phyloP scores from a whole-genome alignment of 2,329 filamentous ascomycete genomes.

The Rutstroemia sp. region DNA sequence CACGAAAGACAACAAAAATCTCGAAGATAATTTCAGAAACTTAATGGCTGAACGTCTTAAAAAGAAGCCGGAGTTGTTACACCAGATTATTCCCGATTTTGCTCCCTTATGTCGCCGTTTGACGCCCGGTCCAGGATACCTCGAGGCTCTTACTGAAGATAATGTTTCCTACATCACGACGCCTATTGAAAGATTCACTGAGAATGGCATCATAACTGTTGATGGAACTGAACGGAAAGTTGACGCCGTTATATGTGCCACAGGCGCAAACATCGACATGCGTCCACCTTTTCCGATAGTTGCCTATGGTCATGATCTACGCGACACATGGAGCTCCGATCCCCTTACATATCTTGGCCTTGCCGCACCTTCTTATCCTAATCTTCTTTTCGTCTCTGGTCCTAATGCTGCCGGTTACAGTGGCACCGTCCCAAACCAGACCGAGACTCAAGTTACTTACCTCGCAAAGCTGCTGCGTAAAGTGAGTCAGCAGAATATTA shows the following conservation, averaged over 20 bases:
- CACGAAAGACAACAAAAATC: constrained; percentile 31
- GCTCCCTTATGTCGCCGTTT: constrained; percentile 37
- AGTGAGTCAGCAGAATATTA: constrained; percentile 56
- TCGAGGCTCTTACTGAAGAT: constrained; percentile 53
- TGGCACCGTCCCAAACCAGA: constrained; percentile 59
- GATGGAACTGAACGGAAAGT: constrained; percentile 51
- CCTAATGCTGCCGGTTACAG: constrained; percentile 47
- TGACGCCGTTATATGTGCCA: constrained; percentile 61
- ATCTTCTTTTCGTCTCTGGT: constrained; percentile 57
- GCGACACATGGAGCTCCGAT: constrained; percentile 47
- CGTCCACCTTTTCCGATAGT: constrained; percentile 53
- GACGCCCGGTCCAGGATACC: constrained; percentile 48
- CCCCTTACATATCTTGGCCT: constrained; percentile 62
- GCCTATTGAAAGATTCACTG: constrained; percentile 50
- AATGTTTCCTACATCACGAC: constrained; percentile 56
- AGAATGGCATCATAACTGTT: constrained; percentile 49
- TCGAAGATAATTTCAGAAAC: constrained; percentile 29
- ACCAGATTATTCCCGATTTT: constrained; percentile 34
- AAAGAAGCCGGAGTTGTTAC: constrained; percentile 32
- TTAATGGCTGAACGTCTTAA: constrained; percentile 36
- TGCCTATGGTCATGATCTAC: constrained; percentile 46
- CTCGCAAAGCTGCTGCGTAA: constrained; percentile 63
- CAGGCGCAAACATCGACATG: constrained; percentile 55
- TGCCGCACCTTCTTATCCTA: constrained; percentile 58
- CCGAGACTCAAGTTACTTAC: constrained; percentile 60